Percentiles rank a stretch among this genome's conserved stretches.
Conservation (phyloP, 2,329 filamentous ascomycete genomes). For the Phoma herbarum region DNA sequence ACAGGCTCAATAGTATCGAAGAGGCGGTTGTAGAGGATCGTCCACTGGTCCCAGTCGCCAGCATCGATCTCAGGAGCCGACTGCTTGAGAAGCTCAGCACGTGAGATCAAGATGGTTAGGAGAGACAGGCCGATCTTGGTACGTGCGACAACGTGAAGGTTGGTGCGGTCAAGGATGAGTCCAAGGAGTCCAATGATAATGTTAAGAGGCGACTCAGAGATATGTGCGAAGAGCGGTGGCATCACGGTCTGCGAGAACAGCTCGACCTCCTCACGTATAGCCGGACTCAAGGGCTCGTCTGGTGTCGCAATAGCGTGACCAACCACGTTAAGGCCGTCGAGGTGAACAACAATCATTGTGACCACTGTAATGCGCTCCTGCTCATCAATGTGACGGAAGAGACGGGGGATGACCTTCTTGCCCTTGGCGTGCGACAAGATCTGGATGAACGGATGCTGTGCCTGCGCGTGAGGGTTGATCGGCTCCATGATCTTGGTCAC, state of each 20-base stretch:
- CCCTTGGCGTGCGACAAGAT: slow-evolving; percentile 95
- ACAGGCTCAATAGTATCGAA: slow-evolving; percentile 88
- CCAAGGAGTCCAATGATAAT: slow-evolving; percentile 91
- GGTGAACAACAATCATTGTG: slow-evolving; percentile 93
- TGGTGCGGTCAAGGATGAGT: slow-evolving; percentile 80
- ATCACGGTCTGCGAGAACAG: slow-evolving; percentile 89
- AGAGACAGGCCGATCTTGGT: slow-evolving; percentile 89
- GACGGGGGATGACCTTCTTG: slow-evolving; percentile 92
- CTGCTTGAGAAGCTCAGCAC: slow-evolving; percentile 92
- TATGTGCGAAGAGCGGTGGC: slow-evolving; percentile 86
- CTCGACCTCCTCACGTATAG: slow-evolving; percentile 89
- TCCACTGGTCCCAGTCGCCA: slow-evolving; percentile 79
- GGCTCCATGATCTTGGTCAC: slow-evolving; percentile 93
- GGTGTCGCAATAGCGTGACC: slow-evolving; percentile 77
- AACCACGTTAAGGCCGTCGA: slow-evolving; percentile 91
- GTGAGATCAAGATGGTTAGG: slow-evolving; percentile 91
- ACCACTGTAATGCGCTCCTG: slow-evolving; percentile 94
- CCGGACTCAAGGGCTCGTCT: slow-evolving; percentile 72
- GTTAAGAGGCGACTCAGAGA: slow-evolving; percentile 88
- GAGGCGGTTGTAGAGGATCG: slow-evolving; percentile 80
- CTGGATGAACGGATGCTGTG: slow-evolving; percentile 89
- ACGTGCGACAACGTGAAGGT: slow-evolving; percentile 82
- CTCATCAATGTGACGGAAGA: slow-evolving; percentile 91
- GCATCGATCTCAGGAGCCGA: slow-evolving; percentile 71
- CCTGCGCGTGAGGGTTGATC: slow-evolving; percentile 70